These are phyloP conservation scores for Rosellinia necatrix DNA, from an alignment of 2,329 filamentous ascomycete species.

Conservation along the genomic window DNA sequence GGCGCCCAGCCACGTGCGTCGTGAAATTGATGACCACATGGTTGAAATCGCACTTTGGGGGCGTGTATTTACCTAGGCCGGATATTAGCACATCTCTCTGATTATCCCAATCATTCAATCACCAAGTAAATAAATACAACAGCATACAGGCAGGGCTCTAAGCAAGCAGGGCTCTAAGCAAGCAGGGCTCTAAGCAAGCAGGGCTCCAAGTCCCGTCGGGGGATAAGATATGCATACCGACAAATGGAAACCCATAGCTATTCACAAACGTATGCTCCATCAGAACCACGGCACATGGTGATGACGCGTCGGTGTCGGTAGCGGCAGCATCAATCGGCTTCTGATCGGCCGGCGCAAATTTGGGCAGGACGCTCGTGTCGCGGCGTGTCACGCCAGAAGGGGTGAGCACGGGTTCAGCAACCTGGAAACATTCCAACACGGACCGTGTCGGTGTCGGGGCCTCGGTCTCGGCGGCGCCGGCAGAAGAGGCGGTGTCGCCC, in stretches of 20 bases:
- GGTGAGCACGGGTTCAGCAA: conserved; percentile 67
- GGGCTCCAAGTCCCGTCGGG: neutral
- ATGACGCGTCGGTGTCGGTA: conserved; percentile 33
- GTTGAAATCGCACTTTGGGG: conserved; percentile 73
- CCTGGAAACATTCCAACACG: conserved; percentile 67
- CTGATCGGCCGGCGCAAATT: conserved; percentile 26
- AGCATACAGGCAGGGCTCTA: neutral
- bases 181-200: too few species aligned
- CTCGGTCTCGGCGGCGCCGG: conserved; percentile 6
- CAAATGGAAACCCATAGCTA: conserved; percentile 75
- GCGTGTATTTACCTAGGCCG: conserved; percentile 62
- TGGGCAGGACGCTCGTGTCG: conserved; percentile 41
- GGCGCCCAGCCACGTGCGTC: conserved; percentile 70
- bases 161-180: too few species aligned
- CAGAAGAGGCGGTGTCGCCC: conserved; percentile 13
- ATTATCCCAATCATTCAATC: too few species aligned
- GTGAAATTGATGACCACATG: conserved; percentile 78
- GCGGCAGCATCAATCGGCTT: conserved; percentile 24
- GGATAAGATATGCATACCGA: conserved; percentile 56
- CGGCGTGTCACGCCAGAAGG: conserved; percentile 47
- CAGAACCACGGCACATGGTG: conserved; percentile 58
- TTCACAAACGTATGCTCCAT: conserved; percentile 73
- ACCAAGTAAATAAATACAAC: neutral
- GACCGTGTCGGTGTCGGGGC: conserved; percentile 20
- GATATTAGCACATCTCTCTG: conserved; percentile 18